Conservation (phyloP, 495 filamentous ascomycete genomes). For the Xanthoparmelia taractica region DNA sequence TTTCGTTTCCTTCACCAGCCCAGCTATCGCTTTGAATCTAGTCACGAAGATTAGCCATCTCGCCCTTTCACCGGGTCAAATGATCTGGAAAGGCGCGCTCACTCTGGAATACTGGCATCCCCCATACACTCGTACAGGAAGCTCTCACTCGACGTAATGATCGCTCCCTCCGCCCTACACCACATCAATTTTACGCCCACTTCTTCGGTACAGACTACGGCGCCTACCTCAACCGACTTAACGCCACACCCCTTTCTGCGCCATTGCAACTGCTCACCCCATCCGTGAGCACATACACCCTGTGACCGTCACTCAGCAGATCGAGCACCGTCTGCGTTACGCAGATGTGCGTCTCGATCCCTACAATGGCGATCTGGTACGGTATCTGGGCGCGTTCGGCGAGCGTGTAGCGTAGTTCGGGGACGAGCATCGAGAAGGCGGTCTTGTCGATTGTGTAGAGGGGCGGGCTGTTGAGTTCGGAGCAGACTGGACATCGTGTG, state of each 20-base stretch:
- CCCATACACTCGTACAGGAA: conserved; percentile 89
- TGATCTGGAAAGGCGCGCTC: conserved; percentile 8
- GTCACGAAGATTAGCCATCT: conserved; percentile 9
- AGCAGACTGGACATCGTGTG: conserved; percentile 46
- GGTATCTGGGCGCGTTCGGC: conserved; percentile 19
- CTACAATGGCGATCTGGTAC: conserved; percentile 55
- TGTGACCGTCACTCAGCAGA: conserved; percentile 61
- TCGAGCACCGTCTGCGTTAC: conserved; percentile 88
- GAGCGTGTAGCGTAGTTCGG: conserved; percentile 37
- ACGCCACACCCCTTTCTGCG: conserved; percentile 71
- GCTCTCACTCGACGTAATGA: conserved; percentile 84
- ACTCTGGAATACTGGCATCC: conserved; percentile 66
- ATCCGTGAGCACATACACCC: conserved; percentile 86
- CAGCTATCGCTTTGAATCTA: conserved; percentile 60
- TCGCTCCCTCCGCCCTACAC: conserved; percentile 54
- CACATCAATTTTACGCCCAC: not conserved
- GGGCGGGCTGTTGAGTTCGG: conserved; percentile 51
- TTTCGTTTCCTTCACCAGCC: conserved; percentile 70
- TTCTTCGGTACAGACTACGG: not conserved
- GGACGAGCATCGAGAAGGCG: conserved; percentile 73
- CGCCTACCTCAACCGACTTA: conserved; percentile 54
- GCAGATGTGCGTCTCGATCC: conserved; percentile 93
- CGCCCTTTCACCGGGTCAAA: not conserved
- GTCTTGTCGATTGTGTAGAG: conserved; percentile 71
- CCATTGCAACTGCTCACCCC: conserved; percentile 78